A percentile compares a stretch with the other conserved stretches of the same genome.
These are phyloP conservation scores for Aureobasidium sp. DNA, from an alignment of 2,329 filamentous ascomycete genomes.

Conservation along the genomic window DNA sequence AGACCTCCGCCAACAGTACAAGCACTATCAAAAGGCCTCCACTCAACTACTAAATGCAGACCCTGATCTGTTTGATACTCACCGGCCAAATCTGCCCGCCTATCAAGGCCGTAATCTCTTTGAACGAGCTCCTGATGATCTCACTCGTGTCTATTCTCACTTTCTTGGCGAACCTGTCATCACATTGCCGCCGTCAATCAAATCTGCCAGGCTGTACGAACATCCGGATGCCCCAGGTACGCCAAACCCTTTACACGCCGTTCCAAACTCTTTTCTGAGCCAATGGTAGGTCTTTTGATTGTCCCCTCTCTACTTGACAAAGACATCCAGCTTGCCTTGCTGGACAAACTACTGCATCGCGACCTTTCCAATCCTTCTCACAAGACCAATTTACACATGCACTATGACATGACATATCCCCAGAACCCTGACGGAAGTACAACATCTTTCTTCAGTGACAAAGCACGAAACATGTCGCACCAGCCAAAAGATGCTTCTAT, in stretches of 20 bases:
- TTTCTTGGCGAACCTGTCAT: slow-evolving; percentile 8
- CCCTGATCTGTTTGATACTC: slow-evolving; percentile 40
- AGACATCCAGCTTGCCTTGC: slow-evolving; percentile 58
- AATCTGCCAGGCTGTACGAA: slow-evolving; percentile 39
- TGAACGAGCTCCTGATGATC: slow-evolving; percentile 34
- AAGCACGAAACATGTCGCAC: slow-evolving; percentile 25
- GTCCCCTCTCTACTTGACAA: slow-evolving; percentile 67
- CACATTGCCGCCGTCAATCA: background rate
- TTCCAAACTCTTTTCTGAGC: slow-evolving; percentile 7
- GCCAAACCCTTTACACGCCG: slow-evolving; percentile 18
- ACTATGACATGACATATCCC: slow-evolving; percentile 65
- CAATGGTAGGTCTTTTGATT: slow-evolving; percentile 59
- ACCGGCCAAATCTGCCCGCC: slow-evolving; percentile 17
- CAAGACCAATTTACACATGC: slow-evolving; percentile 83
- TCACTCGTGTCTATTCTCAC: slow-evolving; percentile 32
- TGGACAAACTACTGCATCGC: slow-evolving; percentile 68
- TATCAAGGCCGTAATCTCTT: slow-evolving; percentile 23
- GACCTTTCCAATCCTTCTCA: slow-evolving; percentile 68
- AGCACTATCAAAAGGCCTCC: slow-evolving; percentile 54
- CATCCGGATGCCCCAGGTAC: slow-evolving; percentile 63
- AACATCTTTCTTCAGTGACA: slow-evolving; percentile 50
- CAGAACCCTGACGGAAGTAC: slow-evolving; percentile 24
- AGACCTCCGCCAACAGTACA: slow-evolving; percentile 64
- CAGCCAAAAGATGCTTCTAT: slow-evolving; percentile 61
- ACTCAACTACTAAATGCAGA: slow-evolving; percentile 45